Conservation (phyloP, 2,329 filamentous ascomycete genomes). For the Aspergillus latus region DNA sequence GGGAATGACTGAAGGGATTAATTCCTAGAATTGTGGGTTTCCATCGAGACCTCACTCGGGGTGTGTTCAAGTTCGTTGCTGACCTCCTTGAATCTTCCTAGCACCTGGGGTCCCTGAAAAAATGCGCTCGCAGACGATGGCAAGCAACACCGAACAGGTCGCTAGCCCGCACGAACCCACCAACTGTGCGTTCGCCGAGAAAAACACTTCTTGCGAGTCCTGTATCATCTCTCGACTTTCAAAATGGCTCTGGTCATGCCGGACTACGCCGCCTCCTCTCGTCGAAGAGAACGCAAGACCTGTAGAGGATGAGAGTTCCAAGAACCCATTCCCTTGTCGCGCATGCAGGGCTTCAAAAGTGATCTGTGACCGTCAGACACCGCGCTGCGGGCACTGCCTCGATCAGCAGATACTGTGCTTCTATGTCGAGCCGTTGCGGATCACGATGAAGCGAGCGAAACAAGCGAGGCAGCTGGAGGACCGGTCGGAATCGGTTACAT, state of each 20-base stretch:
- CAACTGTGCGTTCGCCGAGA: conserved; percentile 5
- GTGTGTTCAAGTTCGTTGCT: not conserved
- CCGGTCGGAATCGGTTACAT: not conserved
- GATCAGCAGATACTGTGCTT: conserved; percentile 36
- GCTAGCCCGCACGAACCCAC: not conserved
- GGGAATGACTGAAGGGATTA: not conserved
- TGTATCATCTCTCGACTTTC: conserved; percentile 17
- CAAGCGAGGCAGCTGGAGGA: not conserved
- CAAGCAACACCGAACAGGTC: not conserved
- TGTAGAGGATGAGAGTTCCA: not conserved
- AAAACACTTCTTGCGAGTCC: not conserved
- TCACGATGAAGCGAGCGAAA: conserved; percentile 20
- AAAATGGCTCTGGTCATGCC: conserved; percentile 22
- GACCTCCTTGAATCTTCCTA: not conserved
- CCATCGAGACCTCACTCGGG: not conserved
- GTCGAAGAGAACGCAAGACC: not conserved
- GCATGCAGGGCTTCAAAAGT: conserved; percentile 31
- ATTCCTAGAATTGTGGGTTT: not conserved
- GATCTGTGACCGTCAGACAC: conserved; percentile 29
- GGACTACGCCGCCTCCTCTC: not conserved
- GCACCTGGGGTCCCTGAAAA: not conserved
- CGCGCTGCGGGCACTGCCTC: conserved; percentile 34
- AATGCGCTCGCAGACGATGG: conserved; percentile 3
- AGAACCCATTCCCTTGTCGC: conserved; percentile 22
- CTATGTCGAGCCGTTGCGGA: conserved; percentile 30